Evolutionary conservation across 441 rosid genomes (phyloP).

Genomic region (Euphorbia corollata): DNA sequence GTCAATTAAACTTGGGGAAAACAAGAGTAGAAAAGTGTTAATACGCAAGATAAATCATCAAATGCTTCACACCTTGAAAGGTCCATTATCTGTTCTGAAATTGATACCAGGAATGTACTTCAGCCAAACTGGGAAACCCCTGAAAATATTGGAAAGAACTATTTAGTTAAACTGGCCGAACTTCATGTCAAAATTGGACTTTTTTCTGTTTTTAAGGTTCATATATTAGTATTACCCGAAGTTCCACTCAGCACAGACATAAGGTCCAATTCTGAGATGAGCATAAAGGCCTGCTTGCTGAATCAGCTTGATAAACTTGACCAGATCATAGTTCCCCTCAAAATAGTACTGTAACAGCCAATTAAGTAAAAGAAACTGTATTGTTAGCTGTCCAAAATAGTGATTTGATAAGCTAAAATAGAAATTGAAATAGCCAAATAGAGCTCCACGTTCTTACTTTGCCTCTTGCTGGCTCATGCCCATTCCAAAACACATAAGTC

Average conservation of each 20-base stretch:
- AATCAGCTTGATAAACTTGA: constrained; percentile 73
- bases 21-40: too few relatives aligned
- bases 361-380: constrained; percentile 9
- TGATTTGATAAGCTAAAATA: neutral
- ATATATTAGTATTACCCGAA: constrained; percentile 53
- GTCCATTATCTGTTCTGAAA: constrained; percentile 90
- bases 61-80: constrained; percentile 56
- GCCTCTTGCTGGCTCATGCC: constrained; percentile 86
- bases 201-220: constrained; percentile 13
- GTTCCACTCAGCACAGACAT: constrained; percentile 97
- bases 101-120: constrained; percentile 84
- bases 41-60: neutral
- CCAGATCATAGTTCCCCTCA: constrained; percentile 74
- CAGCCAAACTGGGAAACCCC: constrained; percentile 99
- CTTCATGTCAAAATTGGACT: constrained; percentile 9
- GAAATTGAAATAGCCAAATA: neutral
- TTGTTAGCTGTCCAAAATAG: constrained; percentile 5
- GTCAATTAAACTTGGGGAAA: too few relatives aligned
- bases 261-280: constrained; percentile 93
- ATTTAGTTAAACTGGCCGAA: constrained; percentile 19
- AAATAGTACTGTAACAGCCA: constrained; percentile 60
- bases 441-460: constrained; percentile 33
- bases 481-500: constrained; percentile 98
- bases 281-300: constrained; percentile 79
- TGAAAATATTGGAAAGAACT: constrained; percentile 29